Evolutionary conservation across 164 flowering plant species (phyloP).

Genomic region (Annona squamosa): DNA sequence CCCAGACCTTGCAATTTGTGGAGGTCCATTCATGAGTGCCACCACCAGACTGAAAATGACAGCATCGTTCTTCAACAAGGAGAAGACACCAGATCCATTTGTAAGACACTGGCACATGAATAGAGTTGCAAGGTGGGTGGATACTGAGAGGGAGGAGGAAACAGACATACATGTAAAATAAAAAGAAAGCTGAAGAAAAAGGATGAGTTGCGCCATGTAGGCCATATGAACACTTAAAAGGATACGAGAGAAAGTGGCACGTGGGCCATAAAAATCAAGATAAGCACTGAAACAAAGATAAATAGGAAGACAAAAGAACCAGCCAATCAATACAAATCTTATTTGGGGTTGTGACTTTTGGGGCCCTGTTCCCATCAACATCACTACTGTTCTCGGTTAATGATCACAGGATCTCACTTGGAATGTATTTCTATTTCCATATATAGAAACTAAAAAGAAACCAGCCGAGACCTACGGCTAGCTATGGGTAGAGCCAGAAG

Average conservation of each 20-base stretch:
- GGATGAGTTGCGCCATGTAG: background rate
- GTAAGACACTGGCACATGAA: background rate
- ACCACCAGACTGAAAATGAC: too few relatives aligned
- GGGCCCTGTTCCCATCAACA: background rate
- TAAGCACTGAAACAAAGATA: conserved; percentile 1
- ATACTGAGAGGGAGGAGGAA: background rate
- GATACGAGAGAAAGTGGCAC: background rate
- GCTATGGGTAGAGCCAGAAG: too few relatives aligned
- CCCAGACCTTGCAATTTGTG: too few relatives aligned
- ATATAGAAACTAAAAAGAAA: too few relatives aligned
- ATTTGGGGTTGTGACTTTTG: background rate
- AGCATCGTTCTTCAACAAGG: background rate
- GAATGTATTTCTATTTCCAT: background rate
- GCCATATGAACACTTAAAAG: background rate
- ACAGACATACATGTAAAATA: too few relatives aligned
- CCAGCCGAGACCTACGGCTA: too few relatives aligned
- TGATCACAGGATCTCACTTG: background rate
- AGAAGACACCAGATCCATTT: background rate
- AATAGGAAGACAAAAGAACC: background rate
- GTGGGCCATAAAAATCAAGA: conserved; percentile 2
- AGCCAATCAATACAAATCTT: background rate
- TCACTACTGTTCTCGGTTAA: background rate
- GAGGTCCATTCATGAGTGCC: too few relatives aligned
- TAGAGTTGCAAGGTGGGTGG: background rate
- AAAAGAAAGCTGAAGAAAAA: background rate